These are phyloP conservation scores for Quambalaria eucalypti DNA, from an alignment of 1,284 basidiomycete species.

Conservation along the genomic window DNA sequence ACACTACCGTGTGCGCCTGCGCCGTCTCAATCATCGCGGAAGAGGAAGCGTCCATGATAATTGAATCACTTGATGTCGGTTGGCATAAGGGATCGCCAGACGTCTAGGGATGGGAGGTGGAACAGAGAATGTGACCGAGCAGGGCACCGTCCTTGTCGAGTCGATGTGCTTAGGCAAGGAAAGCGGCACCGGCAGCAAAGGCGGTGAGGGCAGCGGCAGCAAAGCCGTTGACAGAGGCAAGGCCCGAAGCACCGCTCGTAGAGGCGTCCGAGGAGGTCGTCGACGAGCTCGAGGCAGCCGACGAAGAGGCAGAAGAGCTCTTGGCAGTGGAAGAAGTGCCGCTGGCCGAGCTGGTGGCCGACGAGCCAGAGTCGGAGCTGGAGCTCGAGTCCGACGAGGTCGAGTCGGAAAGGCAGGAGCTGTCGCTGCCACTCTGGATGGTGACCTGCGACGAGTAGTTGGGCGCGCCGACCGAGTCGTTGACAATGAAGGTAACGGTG, in stretches of 20 bases:
- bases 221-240: background rate
- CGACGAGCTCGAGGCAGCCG: slow-evolving; percentile 4
- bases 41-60: too few species aligned
- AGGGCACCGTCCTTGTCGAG: too few species aligned
- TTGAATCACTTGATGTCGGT: too few species aligned
- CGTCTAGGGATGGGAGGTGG: too few species aligned
- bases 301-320: slow-evolving; percentile 6
- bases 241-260: background rate
- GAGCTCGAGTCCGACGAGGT: slow-evolving; percentile 6
- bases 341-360: background rate
- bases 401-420: slow-evolving; percentile 16
- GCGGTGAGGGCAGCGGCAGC: background rate
- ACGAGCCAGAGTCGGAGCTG: background rate
- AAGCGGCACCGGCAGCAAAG: slow-evolving; percentile 1
- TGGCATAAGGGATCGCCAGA: too few species aligned
- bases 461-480: slow-evolving; percentile 30
- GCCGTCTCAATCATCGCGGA: too few species aligned
- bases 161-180: background rate
- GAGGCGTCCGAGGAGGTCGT: slow-evolving; percentile 2
- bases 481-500: slow-evolving; percentile 37
- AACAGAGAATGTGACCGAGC: too few species aligned
- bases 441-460: slow-evolving; percentile 21
- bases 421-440: slow-evolving; percentile 14
- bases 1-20: too few species aligned
- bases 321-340: slow-evolving; percentile 5